Evolutionary conservation across 306 rosid species (phyloP), one percentile per base, ranked within the genome.

Genomic region (Trichosanthes cucumerina): DNA sequence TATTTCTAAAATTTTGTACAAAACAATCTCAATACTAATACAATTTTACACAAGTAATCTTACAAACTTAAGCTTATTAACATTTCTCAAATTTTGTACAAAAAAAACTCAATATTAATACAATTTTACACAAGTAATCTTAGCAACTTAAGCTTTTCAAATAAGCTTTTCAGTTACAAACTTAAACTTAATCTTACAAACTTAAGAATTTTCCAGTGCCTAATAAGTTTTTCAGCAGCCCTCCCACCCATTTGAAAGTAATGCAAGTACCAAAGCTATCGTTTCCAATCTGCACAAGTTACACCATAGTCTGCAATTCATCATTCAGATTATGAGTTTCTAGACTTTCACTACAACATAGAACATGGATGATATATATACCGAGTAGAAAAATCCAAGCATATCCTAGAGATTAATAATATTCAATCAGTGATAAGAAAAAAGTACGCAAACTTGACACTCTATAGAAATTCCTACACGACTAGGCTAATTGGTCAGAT

Each of bases 191-290:
- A n/a, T n/a, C n/a, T n/a, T n/a, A n/a, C n/a, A n/a, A n/a, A n/a
- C n/a, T n/a, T 87, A 80, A 92, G 77, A 87, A 95, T 7, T 85
- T 88, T 92, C 98, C 97, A 95, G 79, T 92, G 92, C 82, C 96
- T 87, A 62, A 95, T 85, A 56, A 95, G 97, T 80, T 95, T 95
- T 90, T 92, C 87, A 28, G 98, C 98, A 1, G 97, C 98, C 88
- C 92, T 95, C 98, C 97, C 89, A 80, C 98, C 97, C 98, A 92
- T 95, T 56, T 74, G 54, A 74, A 26, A 50, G 46, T 3, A 47
- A 50, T 33, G 19, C 44, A 49, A 72, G 26, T 16, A 44, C 59
- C 58, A 49, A 47, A 28, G 23, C 76, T 23, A 23, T 11, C 23
- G 28, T 46, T 0, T 26, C 78, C 44, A 74, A 16, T 31, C 78